Conservation (phyloP, 2,329 filamentous ascomycete genomes). For the Aureobasidium sp. region DNA sequence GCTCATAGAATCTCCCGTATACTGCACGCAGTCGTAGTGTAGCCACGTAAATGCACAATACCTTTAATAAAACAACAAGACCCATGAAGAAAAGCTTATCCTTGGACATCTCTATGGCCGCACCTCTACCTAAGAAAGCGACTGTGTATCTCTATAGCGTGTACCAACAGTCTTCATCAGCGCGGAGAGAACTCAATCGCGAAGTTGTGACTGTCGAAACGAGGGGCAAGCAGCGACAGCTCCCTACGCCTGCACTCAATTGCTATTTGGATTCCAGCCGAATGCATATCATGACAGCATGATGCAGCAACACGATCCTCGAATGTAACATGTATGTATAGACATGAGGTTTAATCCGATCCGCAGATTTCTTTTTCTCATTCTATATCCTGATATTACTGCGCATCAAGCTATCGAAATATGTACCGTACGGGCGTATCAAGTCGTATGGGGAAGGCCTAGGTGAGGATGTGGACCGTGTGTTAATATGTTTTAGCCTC, state of each 20-base stretch:
- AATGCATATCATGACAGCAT: not conserved
- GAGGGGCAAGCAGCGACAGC: not conserved
- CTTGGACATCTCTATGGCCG: too few species aligned
- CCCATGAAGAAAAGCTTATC: too few species aligned
- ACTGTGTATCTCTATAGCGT: too few species aligned
- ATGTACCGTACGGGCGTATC: not conserved
- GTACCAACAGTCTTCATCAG: too few species aligned
- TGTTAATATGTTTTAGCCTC: not conserved
- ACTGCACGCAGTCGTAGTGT: too few species aligned
- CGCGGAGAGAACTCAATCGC: too few species aligned
- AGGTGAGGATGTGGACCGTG: not conserved
- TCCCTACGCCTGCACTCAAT: not conserved
- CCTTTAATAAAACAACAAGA: too few species aligned
- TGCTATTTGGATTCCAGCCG: not conserved
- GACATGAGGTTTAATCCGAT: not conserved
- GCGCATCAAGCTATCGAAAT: not conserved
- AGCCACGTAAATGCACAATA: too few species aligned
- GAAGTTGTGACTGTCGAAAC: too few species aligned
- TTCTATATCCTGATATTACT: not conserved
- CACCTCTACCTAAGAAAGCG: too few species aligned
- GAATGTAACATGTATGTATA: conserved; percentile 4
- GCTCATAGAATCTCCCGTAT: not conserved
- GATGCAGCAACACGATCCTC: not conserved
- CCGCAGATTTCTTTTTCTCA: not conserved
- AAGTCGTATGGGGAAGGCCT: not conserved